Evolutionary conservation across 2,329 filamentous ascomycete genomes (phyloP), one percentile per base, ranked within the genome.

Genomic region (Triangularia verruculosa): DNA sequence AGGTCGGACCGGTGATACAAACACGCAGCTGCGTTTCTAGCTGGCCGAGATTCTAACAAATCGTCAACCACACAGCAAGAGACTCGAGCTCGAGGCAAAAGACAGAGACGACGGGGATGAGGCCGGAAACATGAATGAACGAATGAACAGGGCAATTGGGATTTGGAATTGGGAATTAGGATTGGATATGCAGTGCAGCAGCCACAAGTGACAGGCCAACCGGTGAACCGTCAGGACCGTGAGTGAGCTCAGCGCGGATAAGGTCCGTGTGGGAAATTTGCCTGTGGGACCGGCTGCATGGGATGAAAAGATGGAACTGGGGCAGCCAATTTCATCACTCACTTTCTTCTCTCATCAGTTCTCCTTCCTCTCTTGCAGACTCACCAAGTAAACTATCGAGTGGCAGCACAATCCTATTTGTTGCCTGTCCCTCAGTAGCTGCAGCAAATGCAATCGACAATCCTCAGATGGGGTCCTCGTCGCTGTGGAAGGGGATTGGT

Each of bases 1-100:
- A 67, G 60, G 57, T 64, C 59, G 59, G 59, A 59, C 57, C 60
- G 59, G 65, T 60, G 25, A 54, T 57, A 63, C 65, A 67, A 67
- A 61, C 63, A 65, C 60, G 55, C 64, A 47, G 53, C 34, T 47
- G 39, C 39, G 39, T 20, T 47, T 39, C 34, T n/a, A 3, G n/a
- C n/a, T n/a, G 3, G 7, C 4, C 13, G 2, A 7, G 34, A 39
- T 39, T 47, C 39, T 47, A 47, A 47, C 39, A 47, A 47, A 47
- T 47, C 39, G 9, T 6, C 39, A 47, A 47, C n/a, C n/a, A n/a
- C n/a, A 47, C 39, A 47, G n/a, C n/a, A 47, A 20, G 5, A 47
- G n/a, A n/a, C n/a, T n/a, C n/a, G n/a, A n/a, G n/a, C 30, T 32
- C 13, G 15, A 20, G n/a, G 39, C 6, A n/a, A 43, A 43, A 20